Percentiles rank a stretch among this genome's conserved stretches.
Conservation (phyloP, 305 asterid genomes). For the Solanum hybrid region DNA sequence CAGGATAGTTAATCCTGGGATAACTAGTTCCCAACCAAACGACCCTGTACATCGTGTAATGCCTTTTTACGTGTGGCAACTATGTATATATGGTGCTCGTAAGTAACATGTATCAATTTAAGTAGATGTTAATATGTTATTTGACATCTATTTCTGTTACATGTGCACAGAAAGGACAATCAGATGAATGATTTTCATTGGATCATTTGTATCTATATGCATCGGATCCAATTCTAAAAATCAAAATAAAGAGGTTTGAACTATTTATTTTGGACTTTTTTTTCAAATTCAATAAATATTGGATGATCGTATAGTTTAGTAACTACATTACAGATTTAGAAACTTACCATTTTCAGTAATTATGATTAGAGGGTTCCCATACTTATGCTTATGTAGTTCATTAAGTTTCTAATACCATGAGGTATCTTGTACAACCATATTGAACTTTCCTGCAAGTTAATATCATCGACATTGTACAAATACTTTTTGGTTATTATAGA, state of each 20-base stretch:
- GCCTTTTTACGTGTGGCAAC: neutral
- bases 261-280: neutral
- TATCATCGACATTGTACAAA: neutral
- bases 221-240: too few relatives aligned
- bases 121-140: neutral
- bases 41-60: neutral
- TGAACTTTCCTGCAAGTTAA: slow-evolving; percentile 55
- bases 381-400: slow-evolving; percentile 65
- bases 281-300: neutral
- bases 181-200: too few relatives aligned
- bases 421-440: slow-evolving; percentile 84
- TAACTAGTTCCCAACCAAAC: too few relatives aligned
- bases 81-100: neutral
- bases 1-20: too few relatives aligned
- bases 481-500: neutral
- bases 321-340: neutral
- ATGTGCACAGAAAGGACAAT: neutral
- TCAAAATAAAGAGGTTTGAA: neutral
- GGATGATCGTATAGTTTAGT: neutral
- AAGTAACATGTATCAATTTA: neutral
- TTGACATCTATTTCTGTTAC: slow-evolving; percentile 68
- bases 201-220: too few relatives aligned
- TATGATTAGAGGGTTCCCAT: slow-evolving; percentile 62
- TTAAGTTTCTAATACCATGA: slow-evolving; percentile 62
- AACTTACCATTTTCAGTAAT: slow-evolving; percentile 79